Conservation (phyloP, 2,329 filamentous ascomycete species). For the Nectriaceae sp. region DNA sequence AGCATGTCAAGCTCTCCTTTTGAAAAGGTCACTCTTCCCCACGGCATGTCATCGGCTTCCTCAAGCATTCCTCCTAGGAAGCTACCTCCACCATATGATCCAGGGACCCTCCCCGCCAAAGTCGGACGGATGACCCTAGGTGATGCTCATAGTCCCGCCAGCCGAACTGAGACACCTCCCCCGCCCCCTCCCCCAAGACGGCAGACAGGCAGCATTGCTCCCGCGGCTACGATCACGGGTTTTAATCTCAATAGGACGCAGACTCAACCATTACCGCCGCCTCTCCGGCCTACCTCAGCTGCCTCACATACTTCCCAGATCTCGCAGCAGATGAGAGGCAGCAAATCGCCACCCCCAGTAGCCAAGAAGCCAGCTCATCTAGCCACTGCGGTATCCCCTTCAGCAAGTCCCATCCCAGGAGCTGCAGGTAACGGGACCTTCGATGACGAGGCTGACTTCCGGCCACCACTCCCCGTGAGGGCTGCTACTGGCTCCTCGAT, state of each 20-base stretch:
- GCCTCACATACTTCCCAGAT: conserved; percentile 37
- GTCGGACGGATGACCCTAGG: conserved; percentile 44
- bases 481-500: conserved; percentile 18
- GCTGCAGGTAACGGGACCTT: conserved; percentile 6
- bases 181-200: conserved; percentile 49
- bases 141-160: conserved; percentile 38
- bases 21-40: conserved; percentile 57
- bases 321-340: conserved; percentile 32
- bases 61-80: conserved; percentile 50
- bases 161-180: conserved; percentile 41
- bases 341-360: conserved; percentile 55
- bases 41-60: conserved; percentile 45
- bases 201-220: conserved; percentile 31
- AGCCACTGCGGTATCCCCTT: conserved; percentile 28
- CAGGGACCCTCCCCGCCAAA: conserved; percentile 47
- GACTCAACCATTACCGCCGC: conserved; percentile 29
- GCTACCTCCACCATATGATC: conserved; percentile 53
- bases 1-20: conserved; percentile 62
- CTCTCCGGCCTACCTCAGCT: conserved; percentile 35
- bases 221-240: conserved; percentile 13
- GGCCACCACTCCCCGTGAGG: conserved; percentile 26
- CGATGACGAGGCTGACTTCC: conserved; percentile 26
- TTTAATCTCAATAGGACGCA: conserved; percentile 24
- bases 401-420: conserved; percentile 22
- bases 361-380: conserved; percentile 66